These are phyloP conservation scores for Saccharomycopsis synnaedendra DNA, from an alignment of 805 yeast genomes.

Conservation along the genomic window DNA sequence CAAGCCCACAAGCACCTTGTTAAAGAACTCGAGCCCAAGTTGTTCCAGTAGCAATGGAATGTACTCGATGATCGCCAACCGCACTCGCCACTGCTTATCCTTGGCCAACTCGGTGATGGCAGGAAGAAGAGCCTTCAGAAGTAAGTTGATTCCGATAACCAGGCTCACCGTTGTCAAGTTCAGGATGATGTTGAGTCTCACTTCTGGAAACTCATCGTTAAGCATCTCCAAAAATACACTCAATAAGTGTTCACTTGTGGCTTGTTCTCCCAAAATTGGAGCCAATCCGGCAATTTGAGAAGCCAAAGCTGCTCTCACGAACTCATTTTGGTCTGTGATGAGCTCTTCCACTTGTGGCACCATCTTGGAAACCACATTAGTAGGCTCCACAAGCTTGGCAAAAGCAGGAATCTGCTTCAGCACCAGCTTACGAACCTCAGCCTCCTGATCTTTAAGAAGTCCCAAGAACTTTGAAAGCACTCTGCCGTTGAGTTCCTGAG, in stretches of 20 bases:
- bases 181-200: conserved; percentile 85
- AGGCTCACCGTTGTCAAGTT: conserved; percentile 87
- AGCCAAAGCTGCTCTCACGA: conserved; percentile 88
- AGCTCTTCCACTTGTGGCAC: conserved; percentile 76
- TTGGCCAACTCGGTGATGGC: conserved; percentile 94
- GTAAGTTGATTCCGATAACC: conserved; percentile 81
- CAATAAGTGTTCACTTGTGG: conserved; percentile 68
- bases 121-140: conserved; percentile 82
- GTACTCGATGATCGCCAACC: conserved; percentile 93
- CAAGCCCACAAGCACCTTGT: conserved; percentile 78
- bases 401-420: conserved; percentile 84
- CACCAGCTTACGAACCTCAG: conserved; percentile 92
- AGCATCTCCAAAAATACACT: conserved; percentile 90
- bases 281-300: conserved; percentile 79
- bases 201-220: conserved; percentile 95
- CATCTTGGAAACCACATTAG: conserved; percentile 50
- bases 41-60: conserved; percentile 92
- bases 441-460: conserved; percentile 85
- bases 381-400: conserved; percentile 38
- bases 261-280: conserved; percentile 73
- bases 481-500: conserved; percentile 40
- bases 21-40: conserved; percentile 86
- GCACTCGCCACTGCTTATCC: conserved; percentile 95
- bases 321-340: conserved; percentile 85
- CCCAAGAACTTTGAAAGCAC: conserved; percentile 46